Conservation (phyloP, 169 alveolate species). For the Amoebophrya sp. region DNA sequence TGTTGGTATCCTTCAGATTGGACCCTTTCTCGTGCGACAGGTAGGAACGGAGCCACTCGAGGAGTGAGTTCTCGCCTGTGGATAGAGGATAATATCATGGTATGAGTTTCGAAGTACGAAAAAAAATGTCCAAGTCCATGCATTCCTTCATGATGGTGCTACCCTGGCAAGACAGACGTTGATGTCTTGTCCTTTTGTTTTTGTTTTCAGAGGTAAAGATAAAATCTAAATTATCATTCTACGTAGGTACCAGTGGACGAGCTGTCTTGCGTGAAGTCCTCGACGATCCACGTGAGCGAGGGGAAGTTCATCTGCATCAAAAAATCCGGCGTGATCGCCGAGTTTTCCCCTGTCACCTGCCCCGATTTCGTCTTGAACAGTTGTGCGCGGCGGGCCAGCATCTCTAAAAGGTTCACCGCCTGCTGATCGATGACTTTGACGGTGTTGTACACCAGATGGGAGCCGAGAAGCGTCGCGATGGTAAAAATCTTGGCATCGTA, state of each 20-base stretch:
- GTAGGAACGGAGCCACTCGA: neutral
- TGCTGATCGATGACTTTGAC: neutral
- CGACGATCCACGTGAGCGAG: neutral
- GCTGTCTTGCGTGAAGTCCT: neutral
- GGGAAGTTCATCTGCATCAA: neutral
- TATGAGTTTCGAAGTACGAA: neutral
- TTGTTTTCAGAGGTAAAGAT: no score
- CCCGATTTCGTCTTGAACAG: neutral
- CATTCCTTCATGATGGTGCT: no score
- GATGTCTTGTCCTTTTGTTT: no score
- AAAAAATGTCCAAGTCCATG: no score
- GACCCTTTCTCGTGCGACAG: neutral
- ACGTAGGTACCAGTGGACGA: no score
- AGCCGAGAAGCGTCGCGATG: constrained; percentile 44
- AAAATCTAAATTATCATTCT: no score
- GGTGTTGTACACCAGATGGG: constrained; percentile 40
- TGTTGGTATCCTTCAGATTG: neutral
- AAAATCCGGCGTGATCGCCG: neutral
- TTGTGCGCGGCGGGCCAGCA: neutral
- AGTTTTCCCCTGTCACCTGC: neutral
- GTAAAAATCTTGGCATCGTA: constrained; percentile 47
- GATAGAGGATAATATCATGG: no score
- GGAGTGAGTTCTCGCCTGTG: neutral
- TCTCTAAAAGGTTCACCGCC: neutral
- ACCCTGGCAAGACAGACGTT: no score